These are phyloP conservation scores for Aureobasidium sp. DNA, from an alignment of 2,329 filamentous ascomycete genomes.

Conservation along the genomic window DNA sequence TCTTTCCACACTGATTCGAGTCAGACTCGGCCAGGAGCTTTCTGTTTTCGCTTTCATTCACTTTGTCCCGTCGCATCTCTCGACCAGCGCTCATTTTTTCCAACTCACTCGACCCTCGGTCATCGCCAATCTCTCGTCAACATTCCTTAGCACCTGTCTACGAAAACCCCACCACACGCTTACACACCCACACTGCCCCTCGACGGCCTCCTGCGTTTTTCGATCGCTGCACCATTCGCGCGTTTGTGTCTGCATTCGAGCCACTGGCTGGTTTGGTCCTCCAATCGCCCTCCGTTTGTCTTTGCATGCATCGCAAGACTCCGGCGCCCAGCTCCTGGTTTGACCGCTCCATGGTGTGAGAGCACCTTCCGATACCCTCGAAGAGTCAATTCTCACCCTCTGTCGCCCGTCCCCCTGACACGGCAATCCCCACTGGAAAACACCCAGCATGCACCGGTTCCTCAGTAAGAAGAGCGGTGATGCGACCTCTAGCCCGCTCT, in stretches of 20 bases:
- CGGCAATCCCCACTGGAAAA: not conserved
- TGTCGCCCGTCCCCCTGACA: not conserved
- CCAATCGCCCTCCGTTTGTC: conserved; percentile 10
- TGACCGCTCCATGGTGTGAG: not conserved
- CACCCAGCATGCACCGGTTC: conserved; percentile 62
- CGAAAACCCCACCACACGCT: not conserved
- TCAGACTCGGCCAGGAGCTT: not conserved
- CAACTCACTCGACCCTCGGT: not conserved
- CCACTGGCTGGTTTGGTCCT: not conserved
- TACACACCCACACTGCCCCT: not conserved
- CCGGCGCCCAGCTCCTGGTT: not conserved
- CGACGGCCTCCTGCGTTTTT: conserved; percentile 4
- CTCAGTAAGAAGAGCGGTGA: conserved; percentile 60
- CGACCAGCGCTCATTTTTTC: not conserved
- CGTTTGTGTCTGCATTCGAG: conserved; percentile 1
- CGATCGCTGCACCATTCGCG: not conserved
- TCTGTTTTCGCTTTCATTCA: not conserved
- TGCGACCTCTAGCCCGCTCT: conserved; percentile 28
- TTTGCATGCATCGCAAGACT: not conserved
- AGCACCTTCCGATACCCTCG: not conserved
- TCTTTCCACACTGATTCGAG: not conserved
- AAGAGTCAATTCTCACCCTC: not conserved
- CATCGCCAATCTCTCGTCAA: not conserved
- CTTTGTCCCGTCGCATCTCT: not conserved
- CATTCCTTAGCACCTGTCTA: conserved; percentile 4